These are phyloP conservation scores for Ascocoryne sarcoides DNA, from an alignment of 2,329 filamentous ascomycete genomes.

Conservation along the genomic window DNA sequence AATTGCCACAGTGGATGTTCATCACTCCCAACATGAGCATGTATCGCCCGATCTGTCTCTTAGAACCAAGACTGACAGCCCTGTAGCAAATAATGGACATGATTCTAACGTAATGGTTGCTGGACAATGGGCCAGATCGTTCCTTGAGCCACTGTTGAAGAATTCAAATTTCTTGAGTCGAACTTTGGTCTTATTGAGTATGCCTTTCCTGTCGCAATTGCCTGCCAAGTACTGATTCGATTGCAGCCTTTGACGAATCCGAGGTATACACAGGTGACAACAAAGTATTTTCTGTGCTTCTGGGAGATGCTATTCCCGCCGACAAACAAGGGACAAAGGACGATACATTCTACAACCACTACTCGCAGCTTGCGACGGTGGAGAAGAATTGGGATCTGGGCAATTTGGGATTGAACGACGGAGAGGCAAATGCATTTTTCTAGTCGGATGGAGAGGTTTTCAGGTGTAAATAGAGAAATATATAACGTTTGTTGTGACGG, in stretches of 20 bases:
- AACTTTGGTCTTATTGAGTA: constrained; percentile 62
- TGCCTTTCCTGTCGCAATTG: too few species aligned
- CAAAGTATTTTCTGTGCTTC: constrained; percentile 57
- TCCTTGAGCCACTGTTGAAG: constrained; percentile 59
- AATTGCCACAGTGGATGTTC: constrained; percentile 66
- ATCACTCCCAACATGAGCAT: constrained; percentile 62
- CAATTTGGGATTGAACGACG: constrained; percentile 46
- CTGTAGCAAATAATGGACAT: constrained; percentile 59
- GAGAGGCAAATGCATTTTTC: constrained; percentile 40
- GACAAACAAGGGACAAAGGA: constrained; percentile 58
- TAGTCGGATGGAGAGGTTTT: constrained; percentile 1
- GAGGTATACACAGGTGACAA: constrained; percentile 58
- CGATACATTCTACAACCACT: constrained; percentile 61
- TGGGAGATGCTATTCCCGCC: constrained; percentile 62
- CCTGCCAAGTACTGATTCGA: constrained; percentile 1
- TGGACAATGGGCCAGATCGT: constrained; percentile 57
- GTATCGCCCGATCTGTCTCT: neutral
- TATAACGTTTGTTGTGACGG: too few species aligned
- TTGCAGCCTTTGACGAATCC: constrained; percentile 65
- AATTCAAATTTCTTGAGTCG: constrained; percentile 64
- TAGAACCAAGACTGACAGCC: neutral
- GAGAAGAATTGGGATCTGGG: constrained; percentile 60
- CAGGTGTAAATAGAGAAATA: too few species aligned
- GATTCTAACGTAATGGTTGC: constrained; percentile 62
- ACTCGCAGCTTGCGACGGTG: constrained; percentile 53